Evolutionary conservation across 805 yeast species (phyloP).

Genomic region (Candida sphagnicola): DNA sequence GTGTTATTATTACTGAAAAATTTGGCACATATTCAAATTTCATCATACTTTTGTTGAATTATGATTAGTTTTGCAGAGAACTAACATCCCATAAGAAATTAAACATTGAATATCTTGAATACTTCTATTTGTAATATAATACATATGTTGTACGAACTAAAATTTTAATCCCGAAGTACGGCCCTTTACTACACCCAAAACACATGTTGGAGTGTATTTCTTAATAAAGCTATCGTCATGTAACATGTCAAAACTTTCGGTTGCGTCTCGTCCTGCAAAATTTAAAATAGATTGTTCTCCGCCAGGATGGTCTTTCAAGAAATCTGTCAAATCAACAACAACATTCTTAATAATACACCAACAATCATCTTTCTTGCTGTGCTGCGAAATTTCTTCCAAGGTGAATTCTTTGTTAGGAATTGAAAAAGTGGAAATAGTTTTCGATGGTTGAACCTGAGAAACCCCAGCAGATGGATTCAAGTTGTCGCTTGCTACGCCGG

Average conservation of each 20-base stretch:
- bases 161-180: constrained; percentile 38
- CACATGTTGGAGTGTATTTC: constrained; percentile 44
- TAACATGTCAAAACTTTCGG: constrained; percentile 48
- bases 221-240: constrained; percentile 55
- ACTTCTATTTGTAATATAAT: no score
- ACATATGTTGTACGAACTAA: no score
- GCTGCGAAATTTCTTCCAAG: constrained; percentile 43
- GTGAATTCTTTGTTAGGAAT: constrained; percentile 49
- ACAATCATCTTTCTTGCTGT: constrained; percentile 44
- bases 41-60: no score
- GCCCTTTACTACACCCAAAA: constrained; percentile 51
- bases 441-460: constrained; percentile 2
- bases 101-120: no score
- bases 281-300: constrained; percentile 52
- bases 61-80: no score
- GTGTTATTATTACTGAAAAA: background rate
- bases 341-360: constrained; percentile 54
- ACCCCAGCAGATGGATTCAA: no score
- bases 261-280: constrained; percentile 47
- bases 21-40: no score
- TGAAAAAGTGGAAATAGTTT: constrained; percentile 15
- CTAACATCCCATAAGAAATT: no score
- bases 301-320: constrained; percentile 52
- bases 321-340: constrained; percentile 45
- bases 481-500: background rate